Percentiles rank a stretch among this genome's conserved stretches.
Conservation (phyloP, 257 asterid genomes). For the Fraxinus americana region DNA sequence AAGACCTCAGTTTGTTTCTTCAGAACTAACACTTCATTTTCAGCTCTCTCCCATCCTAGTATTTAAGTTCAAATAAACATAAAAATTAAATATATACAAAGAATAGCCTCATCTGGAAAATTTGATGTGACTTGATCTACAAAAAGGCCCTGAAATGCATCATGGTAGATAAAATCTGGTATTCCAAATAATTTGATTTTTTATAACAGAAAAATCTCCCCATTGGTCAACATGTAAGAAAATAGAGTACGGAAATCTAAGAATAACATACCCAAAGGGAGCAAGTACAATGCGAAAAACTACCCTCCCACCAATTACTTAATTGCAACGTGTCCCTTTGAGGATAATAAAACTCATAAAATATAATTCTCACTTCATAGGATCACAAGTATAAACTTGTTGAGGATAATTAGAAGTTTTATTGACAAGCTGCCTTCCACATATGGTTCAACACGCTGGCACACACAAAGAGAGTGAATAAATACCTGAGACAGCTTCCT, state of each 20-base stretch:
- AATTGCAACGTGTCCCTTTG: too few relatives aligned
- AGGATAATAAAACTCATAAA: too few relatives aligned
- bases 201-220: background rate
- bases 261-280: background rate
- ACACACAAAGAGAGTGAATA: background rate
- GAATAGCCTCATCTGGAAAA: constrained; percentile 20
- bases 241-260: too few relatives aligned
- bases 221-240: too few relatives aligned
- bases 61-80: constrained; percentile 20
- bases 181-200: constrained; percentile 3
- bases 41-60: constrained; percentile 97
- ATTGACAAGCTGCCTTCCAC: constrained; percentile 18
- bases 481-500: constrained; percentile 96
- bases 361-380: background rate
- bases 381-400: background rate
- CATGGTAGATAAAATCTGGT: constrained; percentile 31
- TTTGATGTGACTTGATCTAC: background rate
- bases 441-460: background rate
- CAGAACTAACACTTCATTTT: constrained; percentile 64
- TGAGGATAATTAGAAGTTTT: background rate
- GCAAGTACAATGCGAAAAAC: background rate
- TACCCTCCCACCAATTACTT: background rate
- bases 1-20: constrained; percentile 67
- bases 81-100: background rate
- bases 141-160: constrained; percentile 19